Evolutionary conservation across 2,329 filamentous ascomycete species (phyloP).

Genomic region (Ceratocystis papillata): DNA sequence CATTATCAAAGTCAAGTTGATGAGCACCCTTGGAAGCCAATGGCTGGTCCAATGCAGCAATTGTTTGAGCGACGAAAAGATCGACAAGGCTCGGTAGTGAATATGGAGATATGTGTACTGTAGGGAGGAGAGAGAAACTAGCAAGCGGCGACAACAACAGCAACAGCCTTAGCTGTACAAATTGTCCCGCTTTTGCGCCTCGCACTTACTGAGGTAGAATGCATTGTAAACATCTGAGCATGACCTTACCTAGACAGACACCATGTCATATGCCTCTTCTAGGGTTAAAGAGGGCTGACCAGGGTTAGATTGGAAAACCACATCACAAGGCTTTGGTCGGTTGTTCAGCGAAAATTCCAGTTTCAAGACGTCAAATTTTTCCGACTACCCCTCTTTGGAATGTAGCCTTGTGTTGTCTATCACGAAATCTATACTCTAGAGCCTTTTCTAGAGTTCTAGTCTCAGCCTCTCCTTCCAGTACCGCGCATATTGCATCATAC

Average conservation of each 20-base stretch:
- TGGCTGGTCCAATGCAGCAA: neutral
- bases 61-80: neutral
- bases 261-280: neutral
- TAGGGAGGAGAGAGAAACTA: neutral
- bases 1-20: no score
- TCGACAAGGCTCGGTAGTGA: neutral
- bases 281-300: neutral
- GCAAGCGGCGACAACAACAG: no score
- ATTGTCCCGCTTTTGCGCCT: no score
- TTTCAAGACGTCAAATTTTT: neutral
- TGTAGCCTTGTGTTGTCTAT: neutral
- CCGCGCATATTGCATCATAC: no score
- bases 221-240: no score
- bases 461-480: neutral
- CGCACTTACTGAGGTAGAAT: no score
- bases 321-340: neutral
- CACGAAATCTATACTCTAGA: neutral
- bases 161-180: no score
- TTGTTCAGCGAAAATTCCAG: neutral
- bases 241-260: no score
- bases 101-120: neutral
- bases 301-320: neutral
- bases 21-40: no score
- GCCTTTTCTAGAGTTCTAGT: neutral
- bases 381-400: neutral